Evolutionary conservation across 176 grass and related monocot species (phyloP).

Genomic region (Avena sativa): DNA sequence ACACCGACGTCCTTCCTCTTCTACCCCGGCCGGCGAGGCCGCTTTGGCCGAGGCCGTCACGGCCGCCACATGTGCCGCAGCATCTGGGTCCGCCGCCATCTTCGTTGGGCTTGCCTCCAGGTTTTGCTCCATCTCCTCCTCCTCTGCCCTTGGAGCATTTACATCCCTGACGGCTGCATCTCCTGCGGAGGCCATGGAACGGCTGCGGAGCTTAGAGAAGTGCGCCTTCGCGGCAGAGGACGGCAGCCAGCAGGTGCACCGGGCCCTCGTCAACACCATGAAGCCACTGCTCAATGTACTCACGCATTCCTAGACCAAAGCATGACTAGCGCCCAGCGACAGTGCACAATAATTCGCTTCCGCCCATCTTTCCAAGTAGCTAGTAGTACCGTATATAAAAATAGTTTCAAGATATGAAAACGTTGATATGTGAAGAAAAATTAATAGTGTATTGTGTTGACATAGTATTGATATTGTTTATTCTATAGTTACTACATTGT

Average conservation of each 20-base stretch:
- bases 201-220: slow-evolving; percentile 45
- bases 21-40: background rate
- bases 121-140: slow-evolving; percentile 42
- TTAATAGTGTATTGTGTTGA: too few relatives aligned
- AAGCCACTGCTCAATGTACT: slow-evolving; percentile 63
- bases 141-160: slow-evolving; percentile 35
- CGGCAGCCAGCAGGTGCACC: slow-evolving; percentile 59
- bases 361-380: too few relatives aligned
- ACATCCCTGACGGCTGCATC: slow-evolving; percentile 16
- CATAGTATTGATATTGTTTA: too few relatives aligned
- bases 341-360: too few relatives aligned
- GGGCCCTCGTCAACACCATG: slow-evolving; percentile 61
- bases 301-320: slow-evolving; percentile 46
- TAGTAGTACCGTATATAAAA: too few relatives aligned
- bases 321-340: too few relatives aligned
- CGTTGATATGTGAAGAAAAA: too few relatives aligned
- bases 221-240: slow-evolving; percentile 56
- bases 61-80: slow-evolving; percentile 32
- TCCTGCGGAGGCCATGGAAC: slow-evolving; percentile 42
- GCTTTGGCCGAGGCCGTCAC: slow-evolving; percentile 47
- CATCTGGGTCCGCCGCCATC: slow-evolving; percentile 52
- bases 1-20: background rate
- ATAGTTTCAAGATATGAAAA: too few relatives aligned
- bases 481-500: too few relatives aligned
- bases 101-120: slow-evolving; percentile 59